Evolutionary conservation across 164 flowering plant species (phyloP).

Genomic region (Chloranthus sessilifolius): DNA sequence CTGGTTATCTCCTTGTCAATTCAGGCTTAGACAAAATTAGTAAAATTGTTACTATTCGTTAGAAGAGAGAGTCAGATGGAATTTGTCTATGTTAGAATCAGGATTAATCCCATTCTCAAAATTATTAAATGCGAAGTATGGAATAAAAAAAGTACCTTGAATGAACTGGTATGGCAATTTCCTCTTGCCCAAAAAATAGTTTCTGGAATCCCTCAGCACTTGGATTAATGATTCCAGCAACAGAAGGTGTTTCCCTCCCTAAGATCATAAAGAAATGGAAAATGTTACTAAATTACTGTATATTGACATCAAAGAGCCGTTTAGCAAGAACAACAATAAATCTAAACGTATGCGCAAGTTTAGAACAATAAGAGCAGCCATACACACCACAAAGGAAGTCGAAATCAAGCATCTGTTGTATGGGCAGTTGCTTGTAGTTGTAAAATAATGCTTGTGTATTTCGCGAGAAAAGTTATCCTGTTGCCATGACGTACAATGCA

Average conservation of each 20-base stretch:
- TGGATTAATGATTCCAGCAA: slow-evolving; percentile 89
- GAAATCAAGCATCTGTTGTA: slow-evolving; percentile 96
- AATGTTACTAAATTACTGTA: neutral
- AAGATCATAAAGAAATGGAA: slow-evolving; percentile 9
- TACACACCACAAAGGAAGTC: slow-evolving; percentile 87
- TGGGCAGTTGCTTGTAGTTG: slow-evolving; percentile 89
- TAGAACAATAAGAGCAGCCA: no score
- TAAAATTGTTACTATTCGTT: no score
- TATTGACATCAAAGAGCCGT: neutral
- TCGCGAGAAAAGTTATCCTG: slow-evolving; percentile 82
- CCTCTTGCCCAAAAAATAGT: slow-evolving; percentile 94
- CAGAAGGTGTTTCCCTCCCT: slow-evolving; percentile 95
- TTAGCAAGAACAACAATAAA: neutral
- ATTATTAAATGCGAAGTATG: no score
- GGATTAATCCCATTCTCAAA: no score
- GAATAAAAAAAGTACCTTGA: no score
- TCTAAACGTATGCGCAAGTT: neutral
- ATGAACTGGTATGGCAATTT: slow-evolving; percentile 93
- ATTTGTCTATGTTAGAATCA: no score
- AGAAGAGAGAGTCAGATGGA: no score
- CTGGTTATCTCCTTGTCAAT: no score
- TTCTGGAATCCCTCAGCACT: slow-evolving; percentile 95
- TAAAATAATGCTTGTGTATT: slow-evolving; percentile 89
- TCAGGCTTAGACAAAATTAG: no score
- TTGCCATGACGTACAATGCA: slow-evolving; percentile 55